These are phyloP conservation scores for Cercospora zeae-maydis DNA, from an alignment of 2,329 filamentous ascomycete genomes.

Conservation along the genomic window DNA sequence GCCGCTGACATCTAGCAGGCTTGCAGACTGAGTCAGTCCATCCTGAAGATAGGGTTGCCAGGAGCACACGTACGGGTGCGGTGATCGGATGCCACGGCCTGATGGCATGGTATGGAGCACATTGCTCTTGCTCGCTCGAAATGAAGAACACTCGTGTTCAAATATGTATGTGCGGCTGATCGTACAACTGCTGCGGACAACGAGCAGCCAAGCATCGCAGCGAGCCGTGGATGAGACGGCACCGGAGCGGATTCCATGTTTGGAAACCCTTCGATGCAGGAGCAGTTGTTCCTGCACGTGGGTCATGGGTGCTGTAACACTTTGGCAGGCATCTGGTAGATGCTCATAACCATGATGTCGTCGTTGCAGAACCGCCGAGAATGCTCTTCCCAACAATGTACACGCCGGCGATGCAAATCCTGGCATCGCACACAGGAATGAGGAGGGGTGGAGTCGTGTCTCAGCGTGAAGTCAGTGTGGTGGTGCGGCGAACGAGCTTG, in stretches of 20 bases:
- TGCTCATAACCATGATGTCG: not conserved
- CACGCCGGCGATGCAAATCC: not conserved
- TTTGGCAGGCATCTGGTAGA: not conserved
- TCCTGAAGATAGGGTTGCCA: no score
- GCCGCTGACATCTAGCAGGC: not conserved
- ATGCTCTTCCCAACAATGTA: not conserved
- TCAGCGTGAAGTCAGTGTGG: conserved; percentile 3
- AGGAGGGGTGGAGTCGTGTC: not conserved
- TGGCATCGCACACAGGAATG: not conserved
- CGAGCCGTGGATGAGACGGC: not conserved
- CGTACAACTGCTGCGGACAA: not conserved
- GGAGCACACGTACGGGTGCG: not conserved
- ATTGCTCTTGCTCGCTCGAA: not conserved
- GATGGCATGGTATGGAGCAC: not conserved
- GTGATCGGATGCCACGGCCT: not conserved
- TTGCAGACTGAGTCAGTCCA: not conserved
- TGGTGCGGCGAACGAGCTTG: not conserved
- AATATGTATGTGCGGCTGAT: not conserved
- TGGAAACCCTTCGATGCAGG: not conserved
- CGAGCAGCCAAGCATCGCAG: not conserved
- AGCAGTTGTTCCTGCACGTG: not conserved
- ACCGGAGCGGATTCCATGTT: not conserved
- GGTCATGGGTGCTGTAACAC: not conserved
- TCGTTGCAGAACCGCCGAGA: not conserved
- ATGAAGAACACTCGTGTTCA: not conserved